Evolutionary conservation across 495 filamentous ascomycete species (phyloP).

Genomic region (Hypoxylon rickii): DNA sequence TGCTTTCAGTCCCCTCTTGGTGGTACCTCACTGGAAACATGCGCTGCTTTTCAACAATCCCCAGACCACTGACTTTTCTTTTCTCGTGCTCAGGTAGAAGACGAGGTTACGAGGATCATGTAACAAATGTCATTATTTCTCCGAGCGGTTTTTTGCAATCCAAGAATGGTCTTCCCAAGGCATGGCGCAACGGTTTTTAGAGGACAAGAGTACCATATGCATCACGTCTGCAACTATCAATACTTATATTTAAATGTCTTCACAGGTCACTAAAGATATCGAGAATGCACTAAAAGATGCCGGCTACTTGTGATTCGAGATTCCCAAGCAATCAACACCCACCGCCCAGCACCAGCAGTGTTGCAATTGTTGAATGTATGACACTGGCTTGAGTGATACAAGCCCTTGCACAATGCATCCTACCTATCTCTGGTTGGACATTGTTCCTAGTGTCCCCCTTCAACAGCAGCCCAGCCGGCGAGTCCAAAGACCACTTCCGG

Average conservation of each 20-base stretch:
- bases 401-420: constrained; percentile 2
- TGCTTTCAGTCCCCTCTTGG: neutral
- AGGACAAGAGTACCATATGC: constrained; percentile 21
- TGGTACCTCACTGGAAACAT: neutral
- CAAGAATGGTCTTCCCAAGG: constrained; percentile 12
- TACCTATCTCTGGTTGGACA: constrained; percentile 1
- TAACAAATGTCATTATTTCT: constrained; percentile 54
- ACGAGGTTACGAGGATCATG: constrained; percentile 96
- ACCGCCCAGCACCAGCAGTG: constrained; percentile 1
- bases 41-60: constrained; percentile 33
- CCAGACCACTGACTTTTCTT: constrained; percentile 58
- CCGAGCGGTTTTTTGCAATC: constrained; percentile 18
- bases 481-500: constrained; percentile 3
- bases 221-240: constrained; percentile 27
- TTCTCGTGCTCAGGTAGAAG: constrained; percentile 76
- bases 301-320: constrained; percentile 44
- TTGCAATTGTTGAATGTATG: constrained; percentile 17
- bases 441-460: neutral
- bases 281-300: constrained; percentile 42
- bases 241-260: constrained; percentile 39
- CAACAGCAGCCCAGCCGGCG: constrained; percentile 6
- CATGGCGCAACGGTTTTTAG: constrained; percentile 30
- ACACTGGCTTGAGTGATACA: constrained; percentile 22
- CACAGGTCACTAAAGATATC: constrained; percentile 44
- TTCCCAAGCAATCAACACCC: constrained; percentile 1